Evolutionary conservation across 2,329 filamentous ascomycete genomes (phyloP), one percentile per base, ranked within the genome.

Genomic region (Ceratocystis albifundus): DNA sequence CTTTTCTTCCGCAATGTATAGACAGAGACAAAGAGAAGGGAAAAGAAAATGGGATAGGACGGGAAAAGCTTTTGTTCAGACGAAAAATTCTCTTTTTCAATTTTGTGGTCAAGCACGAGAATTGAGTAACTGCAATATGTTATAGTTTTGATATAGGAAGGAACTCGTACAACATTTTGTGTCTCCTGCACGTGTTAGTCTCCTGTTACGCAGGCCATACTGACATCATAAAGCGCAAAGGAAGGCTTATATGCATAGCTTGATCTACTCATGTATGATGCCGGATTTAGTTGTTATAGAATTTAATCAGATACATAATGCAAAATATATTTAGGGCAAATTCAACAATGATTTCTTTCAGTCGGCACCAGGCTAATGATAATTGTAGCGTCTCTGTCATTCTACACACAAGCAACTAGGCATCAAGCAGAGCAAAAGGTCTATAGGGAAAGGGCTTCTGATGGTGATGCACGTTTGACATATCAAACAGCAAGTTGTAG

Each of bases 171-270:
- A 36, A 20, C 20, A 10, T 4, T 2, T 53, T 53, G 48, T 53
- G 30, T 59, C 55, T 32, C 55, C 55, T 59, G 17, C 15, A n/a
- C 55, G 2, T 53, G 48, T n/a, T 59, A 59, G 30, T n/a, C 55
- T 59, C 7, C 15, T 59, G 55, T 36, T 32, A 59, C 55, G 36
- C 55, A 59, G 55, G 4, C 55, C 30, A 7, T 8, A 28, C 17
- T 36, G 28, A 7, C 22, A 59, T 36, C 25, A 36, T 7, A 36
- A 36, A 28, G 7, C 55, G 12, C 12, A 41, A 41, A 15, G 36
- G 36, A 41, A 41, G 36, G 36, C 10, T 1, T 15, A 41, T 41
- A 12, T 28, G 20, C 20, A 53, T 10, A 6, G 7, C 4, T 12
- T 41, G 17, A 28, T 53, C 20, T 53, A 8, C n/a, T 22, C 20